phyloP scores from a whole-genome alignment of 176 grass and related monocot genomes.

The Phoenix dactylifera region DNA sequence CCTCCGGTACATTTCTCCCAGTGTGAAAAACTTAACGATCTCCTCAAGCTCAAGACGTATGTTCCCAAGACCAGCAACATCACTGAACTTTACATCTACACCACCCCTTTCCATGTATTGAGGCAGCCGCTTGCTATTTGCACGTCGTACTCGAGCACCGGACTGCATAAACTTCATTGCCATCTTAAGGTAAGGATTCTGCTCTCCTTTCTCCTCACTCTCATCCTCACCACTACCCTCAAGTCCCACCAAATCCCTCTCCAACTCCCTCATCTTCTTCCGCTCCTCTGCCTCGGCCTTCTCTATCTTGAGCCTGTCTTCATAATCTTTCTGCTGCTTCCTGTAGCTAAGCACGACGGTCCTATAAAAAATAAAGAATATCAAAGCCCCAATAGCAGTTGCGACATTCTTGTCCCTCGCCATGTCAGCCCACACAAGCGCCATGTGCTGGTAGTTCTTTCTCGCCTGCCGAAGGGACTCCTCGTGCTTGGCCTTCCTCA shows the following conservation, averaged over 20 bases:
- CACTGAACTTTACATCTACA: constrained; percentile 26
- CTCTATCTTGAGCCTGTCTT: constrained; percentile 29
- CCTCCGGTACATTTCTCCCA: constrained; percentile 27
- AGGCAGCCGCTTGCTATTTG: constrained; percentile 10
- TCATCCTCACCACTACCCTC: constrained; percentile 21
- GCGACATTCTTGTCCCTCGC: constrained; percentile 24
- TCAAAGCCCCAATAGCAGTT: constrained; percentile 16
- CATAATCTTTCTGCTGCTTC: constrained; percentile 31
- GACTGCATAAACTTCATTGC: constrained; percentile 28
- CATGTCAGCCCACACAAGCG: constrained; percentile 14
- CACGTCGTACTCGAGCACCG: constrained; percentile 24
- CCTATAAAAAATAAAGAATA: constrained; percentile 22
- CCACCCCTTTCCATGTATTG: constrained; percentile 26
- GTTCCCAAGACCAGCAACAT: constrained; percentile 30
- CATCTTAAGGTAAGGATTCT: constrained; percentile 30
- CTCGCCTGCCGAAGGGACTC: constrained; percentile 19
- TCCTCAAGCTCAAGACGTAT: constrained; percentile 29
- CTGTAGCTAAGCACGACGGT: constrained; percentile 27
- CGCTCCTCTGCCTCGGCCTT: constrained; percentile 22
- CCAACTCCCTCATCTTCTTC: constrained; percentile 21
- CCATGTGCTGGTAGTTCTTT: constrained; percentile 18
- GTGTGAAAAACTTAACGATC: constrained; percentile 35
- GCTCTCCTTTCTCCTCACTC: constrained; percentile 18
- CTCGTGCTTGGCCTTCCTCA: constrained; percentile 17
- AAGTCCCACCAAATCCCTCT: constrained; percentile 23